Base-by-base conservation (phyloP, 164 flowering plant species). In the Warburgia ugandensis region DNA sequence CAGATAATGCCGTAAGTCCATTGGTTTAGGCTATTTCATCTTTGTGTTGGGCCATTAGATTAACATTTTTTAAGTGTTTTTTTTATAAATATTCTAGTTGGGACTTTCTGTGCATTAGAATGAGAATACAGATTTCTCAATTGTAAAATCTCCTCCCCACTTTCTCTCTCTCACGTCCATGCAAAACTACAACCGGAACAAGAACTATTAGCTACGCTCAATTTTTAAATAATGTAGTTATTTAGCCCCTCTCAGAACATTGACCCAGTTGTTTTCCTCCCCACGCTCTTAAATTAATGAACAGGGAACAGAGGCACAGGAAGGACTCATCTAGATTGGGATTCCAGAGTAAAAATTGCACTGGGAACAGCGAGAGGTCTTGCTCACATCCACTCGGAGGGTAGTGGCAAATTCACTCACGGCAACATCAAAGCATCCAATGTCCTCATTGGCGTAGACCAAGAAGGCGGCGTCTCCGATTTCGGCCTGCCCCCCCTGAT, bases 351-450 rank as follows among this genome's bases (percentile, higher is more conserved):
- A 0, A 55, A 63, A 33, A 80, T 84, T 48, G 80, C 86, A 22
- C 86, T 84, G 22, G 94, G 84, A 60, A 77, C 88, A 29, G 94
- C 94, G 4, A 74, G 81, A 16, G 96, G 91, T 23, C 65, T 88
- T 3, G 72, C 73, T 35, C 80, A 80, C 66, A 66, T 88, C 20
- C 96, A 88, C 50, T 62, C 80, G 1, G 80, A 70, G 46, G 71
- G 69, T 31, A 80, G 86, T 6, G 66, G 81, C 8, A 73, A 41
- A 33, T 55, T 74, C 60, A 68, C 83, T 22, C 96, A 84, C 54
- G 96, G 94, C 43, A 88, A 84, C 70, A 71, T 88, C 30, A 88
- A 85, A 48, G 76, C 96, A 14, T 77, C 94, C 29, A 88, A 88
- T 45, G 68, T 88, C 61, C 91, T 88, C 16, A 83, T 88, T 41